phyloP scores from a whole-genome alignment of 345 rosid genomes.

The Aquilaria sinensis region DNA sequence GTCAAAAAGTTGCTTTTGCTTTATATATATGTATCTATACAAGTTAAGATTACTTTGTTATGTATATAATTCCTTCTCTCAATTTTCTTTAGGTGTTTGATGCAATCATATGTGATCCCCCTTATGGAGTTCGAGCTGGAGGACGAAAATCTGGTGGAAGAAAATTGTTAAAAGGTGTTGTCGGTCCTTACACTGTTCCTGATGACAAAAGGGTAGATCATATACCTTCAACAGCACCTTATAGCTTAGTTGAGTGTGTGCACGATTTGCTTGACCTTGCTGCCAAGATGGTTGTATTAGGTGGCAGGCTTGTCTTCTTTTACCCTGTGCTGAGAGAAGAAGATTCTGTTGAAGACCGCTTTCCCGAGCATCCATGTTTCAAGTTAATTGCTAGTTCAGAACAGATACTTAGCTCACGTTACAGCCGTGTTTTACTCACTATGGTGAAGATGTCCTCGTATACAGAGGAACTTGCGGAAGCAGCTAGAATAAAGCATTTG shows the following conservation, averaged over 20 bases:
- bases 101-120: conserved; percentile 91
- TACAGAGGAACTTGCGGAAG: conserved; percentile 48
- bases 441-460: conserved; percentile 74
- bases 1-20: neutral
- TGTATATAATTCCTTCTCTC: neutral
- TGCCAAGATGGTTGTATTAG: conserved; percentile 76
- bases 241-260: conserved; percentile 83
- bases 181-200: conserved; percentile 82
- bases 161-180: conserved; percentile 74
- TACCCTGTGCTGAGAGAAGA: conserved; percentile 81
- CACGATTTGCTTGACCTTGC: conserved; percentile 90
- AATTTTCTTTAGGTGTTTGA: conserved; percentile 54
- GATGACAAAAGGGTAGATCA: conserved; percentile 91
- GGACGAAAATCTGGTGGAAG: conserved; percentile 96
- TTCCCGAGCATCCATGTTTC: conserved; percentile 82
- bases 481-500: conserved; percentile 58
- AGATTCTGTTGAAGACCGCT: conserved; percentile 31
- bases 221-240: conserved; percentile 89
- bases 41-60: neutral
- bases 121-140: conserved; percentile 96
- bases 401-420: conserved; percentile 82
- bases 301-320: conserved; percentile 89
- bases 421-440: conserved; percentile 75
- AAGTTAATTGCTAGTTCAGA: conserved; percentile 64
- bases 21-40: neutral